phyloP scores from a whole-genome alignment of 1,139 yeast genomes.

The Debaryomycetaceae sp. region DNA sequence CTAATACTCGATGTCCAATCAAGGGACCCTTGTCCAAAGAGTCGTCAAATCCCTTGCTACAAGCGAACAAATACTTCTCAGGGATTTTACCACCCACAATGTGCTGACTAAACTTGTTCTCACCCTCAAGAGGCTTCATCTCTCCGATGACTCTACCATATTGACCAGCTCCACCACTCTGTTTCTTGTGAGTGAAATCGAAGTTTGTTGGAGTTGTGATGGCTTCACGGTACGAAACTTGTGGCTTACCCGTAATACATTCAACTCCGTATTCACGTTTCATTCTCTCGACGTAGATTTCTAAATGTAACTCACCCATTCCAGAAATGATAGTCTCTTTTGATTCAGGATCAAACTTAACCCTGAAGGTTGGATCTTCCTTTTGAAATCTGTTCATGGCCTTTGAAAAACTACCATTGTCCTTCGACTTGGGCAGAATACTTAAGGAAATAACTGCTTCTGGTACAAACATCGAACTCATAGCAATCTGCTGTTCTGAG shows the following conservation, averaged over 20 bases:
- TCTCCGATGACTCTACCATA: slow-evolving; percentile 95
- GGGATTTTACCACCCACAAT: slow-evolving; percentile 97
- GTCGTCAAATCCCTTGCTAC: slow-evolving; percentile 94
- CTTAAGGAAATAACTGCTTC: slow-evolving; percentile 96
- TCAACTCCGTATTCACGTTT: slow-evolving; percentile 95
- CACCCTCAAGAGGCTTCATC: slow-evolving; percentile 61
- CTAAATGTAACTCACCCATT: slow-evolving; percentile 97
- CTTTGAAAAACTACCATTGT: slow-evolving; percentile 81
- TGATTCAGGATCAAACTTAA: slow-evolving; percentile 83
- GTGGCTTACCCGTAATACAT: slow-evolving; percentile 95
- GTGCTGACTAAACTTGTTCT: slow-evolving; percentile 75
- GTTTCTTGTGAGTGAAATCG: slow-evolving; percentile 95
- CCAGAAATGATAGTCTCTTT: slow-evolving; percentile 96
- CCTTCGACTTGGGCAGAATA: slow-evolving; percentile 83
- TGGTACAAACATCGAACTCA: slow-evolving; percentile 98
- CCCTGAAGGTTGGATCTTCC: slow-evolving; percentile 98
- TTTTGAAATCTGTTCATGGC: slow-evolving; percentile 97
- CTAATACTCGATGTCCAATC: slow-evolving; percentile 89
- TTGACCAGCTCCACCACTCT: slow-evolving; percentile 99
- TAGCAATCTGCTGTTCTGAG: slow-evolving; percentile 72
- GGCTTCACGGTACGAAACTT: slow-evolving; percentile 96
- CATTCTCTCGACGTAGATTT: slow-evolving; percentile 96
- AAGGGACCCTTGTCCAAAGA: slow-evolving; percentile 95
- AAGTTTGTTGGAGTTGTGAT: slow-evolving; percentile 71
- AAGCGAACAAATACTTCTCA: slow-evolving; percentile 90